A percentile compares a stretch with the other conserved stretches of the same genome.
Conservation (phyloP, 2,329 filamentous ascomycete species). For the Reticulascus tulasneorum region DNA sequence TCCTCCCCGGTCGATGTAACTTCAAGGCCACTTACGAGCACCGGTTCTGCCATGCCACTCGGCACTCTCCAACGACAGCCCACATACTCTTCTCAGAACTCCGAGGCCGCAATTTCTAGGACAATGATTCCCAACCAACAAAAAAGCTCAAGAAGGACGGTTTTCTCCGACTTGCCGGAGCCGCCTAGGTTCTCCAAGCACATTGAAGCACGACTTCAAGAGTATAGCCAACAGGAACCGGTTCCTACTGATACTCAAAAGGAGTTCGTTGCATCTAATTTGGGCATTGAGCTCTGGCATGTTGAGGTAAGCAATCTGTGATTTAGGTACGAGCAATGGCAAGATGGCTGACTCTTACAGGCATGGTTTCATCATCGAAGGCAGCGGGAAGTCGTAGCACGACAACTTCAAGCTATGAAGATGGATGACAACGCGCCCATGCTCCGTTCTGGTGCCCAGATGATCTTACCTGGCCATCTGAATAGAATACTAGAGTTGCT, state of each 20-base stretch:
- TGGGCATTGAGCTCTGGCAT: conserved; percentile 47
- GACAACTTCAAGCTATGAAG: conserved; percentile 40
- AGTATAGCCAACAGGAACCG: conserved; percentile 46
- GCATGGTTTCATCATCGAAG: conserved; percentile 52
- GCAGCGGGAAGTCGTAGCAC: conserved; percentile 41
- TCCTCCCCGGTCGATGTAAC: conserved; percentile 17
- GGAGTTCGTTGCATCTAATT: conserved; percentile 50
- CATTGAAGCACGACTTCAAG: conserved; percentile 46
- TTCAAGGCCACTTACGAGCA: conserved; percentile 16
- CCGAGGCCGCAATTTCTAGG: conserved; percentile 27
- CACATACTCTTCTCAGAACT: not conserved
- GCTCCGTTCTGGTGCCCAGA: conserved; percentile 30
- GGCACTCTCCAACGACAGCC: conserved; percentile 1
- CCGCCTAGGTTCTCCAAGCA: conserved; percentile 44
- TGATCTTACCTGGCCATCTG: conserved; percentile 50
- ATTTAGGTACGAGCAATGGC: not conserved
- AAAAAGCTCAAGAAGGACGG: conserved; percentile 34
- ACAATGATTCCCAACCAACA: conserved; percentile 43
- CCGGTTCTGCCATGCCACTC: conserved; percentile 15
- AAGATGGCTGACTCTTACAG: conserved; percentile 22
- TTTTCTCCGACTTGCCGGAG: conserved; percentile 34
- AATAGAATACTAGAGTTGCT: conserved; percentile 48
- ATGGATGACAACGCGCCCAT: conserved; percentile 31
- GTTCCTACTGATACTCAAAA: conserved; percentile 46
- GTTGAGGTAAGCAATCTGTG: conserved; percentile 35